Evolutionary conservation across 225 moss, liverwort and hornwort genomes (phyloP), one percentile per base, ranked within the genome.

Genomic region (Asterella californica): DNA sequence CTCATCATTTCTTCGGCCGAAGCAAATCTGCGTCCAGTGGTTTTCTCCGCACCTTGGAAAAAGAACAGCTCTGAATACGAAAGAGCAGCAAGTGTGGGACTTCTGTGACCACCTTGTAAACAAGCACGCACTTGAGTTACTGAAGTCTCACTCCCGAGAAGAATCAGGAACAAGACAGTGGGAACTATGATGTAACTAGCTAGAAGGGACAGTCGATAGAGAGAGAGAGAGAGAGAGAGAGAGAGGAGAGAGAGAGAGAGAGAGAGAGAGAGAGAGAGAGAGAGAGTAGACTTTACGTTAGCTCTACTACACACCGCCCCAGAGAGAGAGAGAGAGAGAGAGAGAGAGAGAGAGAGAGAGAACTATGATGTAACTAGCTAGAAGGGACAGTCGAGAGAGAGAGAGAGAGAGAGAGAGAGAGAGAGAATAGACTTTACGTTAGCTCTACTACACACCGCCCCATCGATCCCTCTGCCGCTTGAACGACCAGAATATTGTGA

Each of bases 11-110:
- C 71, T 47, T 22, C 24, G 25, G 46, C 71, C 24, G 46, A 47
- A 45, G 71, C 71, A 72, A n/a, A 72, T 72, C 71, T 48, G 21
- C 46, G 19, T 46, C 71, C 71, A 72, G 45, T 72, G 10, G 71
- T 72, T 72, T 67, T 34, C 71, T 47, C 24, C 71, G 36, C 71
- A 36, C 46, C 71, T 48, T 25, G 46, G 71, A 72, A 72, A 70
- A 37, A 22, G 71, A 47, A 47, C 46, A 72, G 71, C 71, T 45
- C 71, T 42, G 47, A 22, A 47, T 19, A 72, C 24, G 42, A 47
- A 72, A 72, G 25, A 47, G 71, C 42, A 72, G 42, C 5, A 72
- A 72, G 71, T 72, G 71, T 72, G 71, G 42, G 46, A 72, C 71
- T 72, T 72, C 46, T 72, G 71, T 47, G 46, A 47, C 25, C 18